Percentiles rank a stretch among this genome's conserved stretches.
These are phyloP conservation scores for Thielaviopsis populi DNA, from an alignment of 2,329 filamentous ascomycete species.

Conservation along the genomic window DNA sequence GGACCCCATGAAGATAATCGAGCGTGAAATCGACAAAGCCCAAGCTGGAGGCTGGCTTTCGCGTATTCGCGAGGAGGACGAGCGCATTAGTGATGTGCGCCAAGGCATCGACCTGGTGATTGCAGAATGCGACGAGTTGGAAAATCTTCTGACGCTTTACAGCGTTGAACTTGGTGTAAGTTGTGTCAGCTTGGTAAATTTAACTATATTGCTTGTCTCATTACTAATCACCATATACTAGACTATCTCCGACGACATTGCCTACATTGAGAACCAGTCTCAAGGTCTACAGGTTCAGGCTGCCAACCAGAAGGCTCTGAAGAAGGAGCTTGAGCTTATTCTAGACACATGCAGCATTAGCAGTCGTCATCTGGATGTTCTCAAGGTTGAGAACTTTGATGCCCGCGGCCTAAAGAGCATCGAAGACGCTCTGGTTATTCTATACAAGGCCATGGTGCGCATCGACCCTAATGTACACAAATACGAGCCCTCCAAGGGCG, in stretches of 20 bases:
- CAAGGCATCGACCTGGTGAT: constrained; percentile 79
- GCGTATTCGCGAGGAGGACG: constrained; percentile 72
- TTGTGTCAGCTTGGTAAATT: constrained; percentile 15
- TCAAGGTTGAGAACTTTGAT: constrained; percentile 60
- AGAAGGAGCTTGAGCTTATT: constrained; percentile 77
- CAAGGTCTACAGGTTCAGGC: constrained; percentile 95
- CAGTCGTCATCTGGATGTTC: constrained; percentile 49
- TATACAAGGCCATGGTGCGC: constrained; percentile 86
- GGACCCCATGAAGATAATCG: constrained; percentile 68
- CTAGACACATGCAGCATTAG: constrained; percentile 79
- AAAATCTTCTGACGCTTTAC: constrained; percentile 86
- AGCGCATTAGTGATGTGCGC: constrained; percentile 75
- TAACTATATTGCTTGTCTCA: background rate
- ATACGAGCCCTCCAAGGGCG: constrained; percentile 33
- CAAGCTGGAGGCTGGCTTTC: constrained; percentile 89
- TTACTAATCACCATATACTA: constrained; percentile 24
- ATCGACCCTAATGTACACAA: constrained; percentile 69
- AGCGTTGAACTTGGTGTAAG: constrained; percentile 82
- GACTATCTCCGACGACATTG: constrained; percentile 90
- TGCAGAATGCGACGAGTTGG: constrained; percentile 86
- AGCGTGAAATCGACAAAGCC: constrained; percentile 74
- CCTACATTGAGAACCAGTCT: constrained; percentile 92
- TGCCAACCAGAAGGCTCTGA: constrained; percentile 87
- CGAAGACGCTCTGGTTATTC: constrained; percentile 58
- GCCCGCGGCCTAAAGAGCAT: constrained; percentile 61